A percentile compares a stretch with the other conserved stretches of the same genome.
These are phyloP conservation scores for Stropharia rugosoannulata DNA, from an alignment of 768 basidiomycete species.

Conservation along the genomic window DNA sequence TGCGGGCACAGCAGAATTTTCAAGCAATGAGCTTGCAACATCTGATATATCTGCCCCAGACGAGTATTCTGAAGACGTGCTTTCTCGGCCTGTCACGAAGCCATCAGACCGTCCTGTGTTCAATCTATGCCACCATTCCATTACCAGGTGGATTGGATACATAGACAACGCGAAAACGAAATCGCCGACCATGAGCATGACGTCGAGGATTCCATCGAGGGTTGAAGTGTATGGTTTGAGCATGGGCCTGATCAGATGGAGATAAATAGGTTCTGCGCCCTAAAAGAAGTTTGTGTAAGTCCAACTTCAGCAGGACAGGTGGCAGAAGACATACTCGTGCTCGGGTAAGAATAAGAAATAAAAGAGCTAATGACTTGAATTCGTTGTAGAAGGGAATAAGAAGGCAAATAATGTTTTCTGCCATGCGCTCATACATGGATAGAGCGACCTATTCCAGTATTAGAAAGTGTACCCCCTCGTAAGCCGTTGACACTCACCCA, in stretches of 20 bases:
- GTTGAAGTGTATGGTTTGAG: slow-evolving; percentile 71
- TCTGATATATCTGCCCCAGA: slow-evolving; percentile 20
- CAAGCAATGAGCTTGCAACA: slow-evolving; percentile 19
- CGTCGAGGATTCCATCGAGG: slow-evolving; percentile 63
- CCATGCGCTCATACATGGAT: slow-evolving; percentile 61
- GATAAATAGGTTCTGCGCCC: slow-evolving; percentile 85
- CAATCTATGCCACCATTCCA: slow-evolving; percentile 35
- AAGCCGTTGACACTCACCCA: slow-evolving; percentile 53
- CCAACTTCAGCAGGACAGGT: neutral
- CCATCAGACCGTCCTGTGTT: slow-evolving; percentile 18
- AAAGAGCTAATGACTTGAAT: slow-evolving; percentile 68
- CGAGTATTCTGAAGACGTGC: slow-evolving; percentile 17
- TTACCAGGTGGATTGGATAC: slow-evolving; percentile 35
- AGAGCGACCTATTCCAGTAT: slow-evolving; percentile 57
- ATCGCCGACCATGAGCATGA: slow-evolving; percentile 64
- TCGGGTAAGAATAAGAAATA: slow-evolving; percentile 77
- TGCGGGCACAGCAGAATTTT: slow-evolving; percentile 9
- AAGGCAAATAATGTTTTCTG: slow-evolving; percentile 64
- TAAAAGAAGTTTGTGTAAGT: slow-evolving; percentile 23
- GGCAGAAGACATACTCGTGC: slow-evolving; percentile 49
- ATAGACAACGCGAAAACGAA: slow-evolving; percentile 44
- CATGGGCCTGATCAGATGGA: slow-evolving; percentile 78
- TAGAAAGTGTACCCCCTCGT: slow-evolving; percentile 1
- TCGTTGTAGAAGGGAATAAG: slow-evolving; percentile 85
- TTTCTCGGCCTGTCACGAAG: slow-evolving; percentile 21